Conservation (phyloP, 306 rosid genomes). For the Fragaria iinumae region DNA sequence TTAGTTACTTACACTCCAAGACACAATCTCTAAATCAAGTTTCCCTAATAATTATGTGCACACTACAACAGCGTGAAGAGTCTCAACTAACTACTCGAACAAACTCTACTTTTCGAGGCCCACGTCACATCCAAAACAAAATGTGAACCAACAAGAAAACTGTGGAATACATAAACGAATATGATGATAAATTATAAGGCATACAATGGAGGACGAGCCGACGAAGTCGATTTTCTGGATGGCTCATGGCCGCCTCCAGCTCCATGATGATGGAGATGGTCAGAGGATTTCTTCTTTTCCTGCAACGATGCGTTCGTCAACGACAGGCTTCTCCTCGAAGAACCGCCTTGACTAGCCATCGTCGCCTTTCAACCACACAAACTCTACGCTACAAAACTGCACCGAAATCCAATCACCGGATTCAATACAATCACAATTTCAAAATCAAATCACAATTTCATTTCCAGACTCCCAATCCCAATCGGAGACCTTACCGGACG, state of each 20-base stretch:
- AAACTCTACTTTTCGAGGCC: not conserved
- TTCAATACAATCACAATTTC: not conserved
- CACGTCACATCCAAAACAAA: not conserved
- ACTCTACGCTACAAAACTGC: conserved; percentile 26
- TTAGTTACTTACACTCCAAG: conserved; percentile 12
- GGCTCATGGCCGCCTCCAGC: conserved; percentile 44
- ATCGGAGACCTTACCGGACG: not conserved
- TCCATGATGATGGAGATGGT: conserved; percentile 11
- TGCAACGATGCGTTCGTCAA: conserved; percentile 31
- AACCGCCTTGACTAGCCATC: conserved; percentile 61
- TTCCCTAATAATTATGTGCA: conserved; percentile 8
- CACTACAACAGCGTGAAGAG: not conserved
- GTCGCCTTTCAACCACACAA: conserved; percentile 15
- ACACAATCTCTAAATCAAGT: conserved; percentile 10
- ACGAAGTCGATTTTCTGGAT: conserved; percentile 45
- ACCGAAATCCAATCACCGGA: not conserved
- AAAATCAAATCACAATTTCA: not conserved
- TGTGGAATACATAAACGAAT: not conserved
- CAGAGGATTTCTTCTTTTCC: conserved; percentile 50
- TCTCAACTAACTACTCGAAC: not conserved
- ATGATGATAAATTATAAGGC: not conserved
- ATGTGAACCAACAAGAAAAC: too few species aligned
- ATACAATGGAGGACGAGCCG: conserved; percentile 53
- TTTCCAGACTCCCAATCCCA: not conserved
- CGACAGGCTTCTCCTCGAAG: conserved; percentile 56